Evolutionary conservation across 2,329 filamentous ascomycete species (phyloP), one percentile per base, ranked within the genome.

Genomic region (Neofusicoccum ribis): DNA sequence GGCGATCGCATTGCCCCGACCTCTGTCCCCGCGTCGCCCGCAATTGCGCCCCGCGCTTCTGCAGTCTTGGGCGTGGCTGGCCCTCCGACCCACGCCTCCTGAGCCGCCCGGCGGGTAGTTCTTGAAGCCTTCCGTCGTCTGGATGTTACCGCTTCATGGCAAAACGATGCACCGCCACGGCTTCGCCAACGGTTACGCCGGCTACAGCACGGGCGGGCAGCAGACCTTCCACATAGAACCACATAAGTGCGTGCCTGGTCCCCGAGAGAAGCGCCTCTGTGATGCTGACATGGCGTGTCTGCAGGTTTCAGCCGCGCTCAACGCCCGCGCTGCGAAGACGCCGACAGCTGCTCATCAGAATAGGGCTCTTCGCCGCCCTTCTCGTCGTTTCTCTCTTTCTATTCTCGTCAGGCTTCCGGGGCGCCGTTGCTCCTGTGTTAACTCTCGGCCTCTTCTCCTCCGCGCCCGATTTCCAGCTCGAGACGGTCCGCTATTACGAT

Each of bases 401-500:
- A 69, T 80, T 96, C 69, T 93, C 93, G 78, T 85, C 93, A 58
- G 91, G 92, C 78, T 87, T 92, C 69, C 79, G 88, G 79, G 77
- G 87, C 80, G 70, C 83, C 82, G 72, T 88, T 80, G 70, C 92
- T 81, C 75, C 83, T 82, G 74, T 85, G 81, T 74, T 85, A 27
- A 90, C 91, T 0, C 82, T 96, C 56, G 91, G 90, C 36, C 84
- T 94, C 41, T 81, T 93, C 59, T 88, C 88, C 44, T 81, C 85
- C 23, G 81, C 82, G 61, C 88, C 89, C 61, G 89, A 91, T 70
- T 86, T 92, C 68, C 89, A 96, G 73, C 87, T 98, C 65, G 92
- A 98, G 77, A 98, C 94, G 1, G 91, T 99, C 67, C 91, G 94
- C 76, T 98, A 99, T 80, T 98, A 98, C 80, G 95, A 99, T 77